Conservation (phyloP, 83 land plant species). For the Diphasiastrum complanatum region DNA sequence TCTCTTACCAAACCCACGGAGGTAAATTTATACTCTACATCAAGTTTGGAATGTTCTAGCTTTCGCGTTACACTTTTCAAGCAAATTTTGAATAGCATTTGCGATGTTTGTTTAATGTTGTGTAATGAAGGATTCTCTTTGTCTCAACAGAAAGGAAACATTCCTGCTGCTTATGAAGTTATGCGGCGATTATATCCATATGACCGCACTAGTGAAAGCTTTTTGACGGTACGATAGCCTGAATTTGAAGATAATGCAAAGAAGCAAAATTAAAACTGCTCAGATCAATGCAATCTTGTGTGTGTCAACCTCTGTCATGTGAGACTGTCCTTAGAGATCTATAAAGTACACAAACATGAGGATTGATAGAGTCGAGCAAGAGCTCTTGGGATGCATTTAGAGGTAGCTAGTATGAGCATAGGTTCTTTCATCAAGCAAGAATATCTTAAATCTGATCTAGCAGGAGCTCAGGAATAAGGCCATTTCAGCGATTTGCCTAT, state of each 20-base stretch:
- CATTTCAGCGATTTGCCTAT: too few relatives aligned
- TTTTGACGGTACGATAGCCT: constrained; percentile 56
- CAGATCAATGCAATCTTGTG: too few relatives aligned
- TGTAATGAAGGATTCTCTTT: background rate
- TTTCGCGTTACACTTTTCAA: constrained; percentile 4
- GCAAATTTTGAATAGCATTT: background rate
- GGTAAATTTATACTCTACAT: constrained; percentile 42
- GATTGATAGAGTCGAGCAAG: too few relatives aligned
- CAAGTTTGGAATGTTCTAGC: background rate
- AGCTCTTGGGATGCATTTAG: too few relatives aligned
- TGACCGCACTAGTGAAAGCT: constrained; percentile 63
- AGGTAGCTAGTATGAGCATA: too few relatives aligned
- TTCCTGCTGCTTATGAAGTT: constrained; percentile 40
- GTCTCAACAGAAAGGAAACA: constrained; percentile 45
- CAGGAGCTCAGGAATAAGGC: too few relatives aligned
- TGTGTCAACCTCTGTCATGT: too few relatives aligned
- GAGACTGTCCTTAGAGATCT: too few relatives aligned
- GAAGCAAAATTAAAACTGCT: too few relatives aligned
- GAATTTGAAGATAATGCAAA: background rate
- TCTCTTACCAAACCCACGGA: constrained; percentile 72
- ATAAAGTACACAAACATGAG: too few relatives aligned
- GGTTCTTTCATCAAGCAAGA: too few relatives aligned
- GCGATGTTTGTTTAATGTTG: background rate
- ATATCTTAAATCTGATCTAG: too few relatives aligned
- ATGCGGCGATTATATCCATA: constrained; percentile 66